These are phyloP conservation scores for Ceratonia siliqua DNA, from an alignment of 306 rosid genomes.

Conservation along the genomic window DNA sequence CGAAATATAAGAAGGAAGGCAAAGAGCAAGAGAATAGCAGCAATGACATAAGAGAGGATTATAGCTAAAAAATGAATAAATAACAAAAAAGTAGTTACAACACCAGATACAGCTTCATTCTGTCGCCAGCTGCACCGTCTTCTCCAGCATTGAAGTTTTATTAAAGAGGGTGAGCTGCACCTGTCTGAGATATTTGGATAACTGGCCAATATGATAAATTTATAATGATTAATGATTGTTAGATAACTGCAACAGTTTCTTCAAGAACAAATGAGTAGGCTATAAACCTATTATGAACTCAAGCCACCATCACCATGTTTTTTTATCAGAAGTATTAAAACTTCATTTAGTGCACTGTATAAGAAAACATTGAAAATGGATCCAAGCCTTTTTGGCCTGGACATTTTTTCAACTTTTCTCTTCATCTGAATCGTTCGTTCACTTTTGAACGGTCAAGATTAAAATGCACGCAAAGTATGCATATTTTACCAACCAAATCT, in stretches of 20 bases:
- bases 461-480: no score
- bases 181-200: constrained; percentile 74
- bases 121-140: constrained; percentile 53
- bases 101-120: constrained; percentile 41
- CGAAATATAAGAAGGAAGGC: not conserved
- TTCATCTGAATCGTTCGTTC: no score
- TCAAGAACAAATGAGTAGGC: not conserved
- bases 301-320: constrained; percentile 15
- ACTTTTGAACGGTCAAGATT: no score
- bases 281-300: constrained; percentile 10
- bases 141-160: constrained; percentile 94
- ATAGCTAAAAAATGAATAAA: constrained; percentile 40
- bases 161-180: constrained; percentile 94
- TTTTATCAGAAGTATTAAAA: no score
- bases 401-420: no score
- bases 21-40: constrained; percentile 32
- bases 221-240: constrained; percentile 15
- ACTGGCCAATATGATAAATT: constrained; percentile 45
- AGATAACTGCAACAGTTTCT: constrained; percentile 16
- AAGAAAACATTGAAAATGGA: no score
- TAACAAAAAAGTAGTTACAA: constrained; percentile 44
- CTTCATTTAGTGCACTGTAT: no score
- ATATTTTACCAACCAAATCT: no score
- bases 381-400: no score
- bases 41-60: constrained; percentile 28